These are phyloP conservation scores for Naegleria fowleri DNA, from an alignment of 208 protist species.

Conservation along the genomic window DNA sequence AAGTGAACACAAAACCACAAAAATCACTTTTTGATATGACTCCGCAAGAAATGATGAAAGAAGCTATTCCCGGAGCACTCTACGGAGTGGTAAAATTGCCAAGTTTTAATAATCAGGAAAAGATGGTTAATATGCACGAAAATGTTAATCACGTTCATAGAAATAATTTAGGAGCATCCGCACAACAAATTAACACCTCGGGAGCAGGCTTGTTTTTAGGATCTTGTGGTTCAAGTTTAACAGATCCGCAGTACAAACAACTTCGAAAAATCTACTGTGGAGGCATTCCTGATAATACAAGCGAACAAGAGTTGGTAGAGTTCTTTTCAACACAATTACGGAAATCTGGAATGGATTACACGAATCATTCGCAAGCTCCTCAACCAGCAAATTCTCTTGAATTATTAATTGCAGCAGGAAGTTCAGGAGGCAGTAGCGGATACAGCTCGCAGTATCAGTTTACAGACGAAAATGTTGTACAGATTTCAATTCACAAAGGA, in stretches of 20 bases:
- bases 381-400: neutral
- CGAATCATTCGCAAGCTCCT: neutral
- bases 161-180: neutral
- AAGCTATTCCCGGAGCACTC: neutral
- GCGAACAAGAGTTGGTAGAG: neutral
- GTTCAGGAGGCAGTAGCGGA: neutral
- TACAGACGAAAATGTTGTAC: neutral
- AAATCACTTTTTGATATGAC: neutral
- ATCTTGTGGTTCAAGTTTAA: neutral
- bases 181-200: neutral
- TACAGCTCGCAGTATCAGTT: neutral
- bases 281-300: neutral
- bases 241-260: neutral
- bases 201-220: neutral
- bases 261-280: neutral
- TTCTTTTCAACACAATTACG: neutral
- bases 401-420: neutral
- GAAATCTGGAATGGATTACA: neutral
- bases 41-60: neutral
- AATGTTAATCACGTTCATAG: neutral
- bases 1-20: neutral
- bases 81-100: neutral
- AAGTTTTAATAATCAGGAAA: neutral
- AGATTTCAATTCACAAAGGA: neutral
- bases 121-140: neutral